Percentiles rank a stretch among this genome's conserved stretches.
Evolutionary conservation across 371 early-diverging fungal genomes (phyloP).

Genomic region (Circinella minor): DNA sequence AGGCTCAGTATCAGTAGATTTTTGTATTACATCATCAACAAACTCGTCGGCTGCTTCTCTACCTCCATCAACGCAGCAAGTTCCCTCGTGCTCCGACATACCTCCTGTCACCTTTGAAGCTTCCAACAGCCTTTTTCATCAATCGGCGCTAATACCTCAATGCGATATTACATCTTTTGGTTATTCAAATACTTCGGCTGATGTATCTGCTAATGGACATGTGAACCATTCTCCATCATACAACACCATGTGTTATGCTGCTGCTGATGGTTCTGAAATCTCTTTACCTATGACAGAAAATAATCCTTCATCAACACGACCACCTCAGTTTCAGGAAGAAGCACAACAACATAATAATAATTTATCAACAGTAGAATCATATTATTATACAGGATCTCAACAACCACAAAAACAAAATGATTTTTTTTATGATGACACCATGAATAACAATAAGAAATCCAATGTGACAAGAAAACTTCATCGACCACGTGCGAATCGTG

Average conservation of each 20-base stretch:
- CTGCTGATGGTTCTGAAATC: background rate
- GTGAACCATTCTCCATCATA: constrained; percentile 1
- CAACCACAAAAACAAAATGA: constrained; percentile 3
- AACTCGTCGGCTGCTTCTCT: background rate
- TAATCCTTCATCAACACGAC: background rate
- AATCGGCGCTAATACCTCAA: constrained; percentile 5
- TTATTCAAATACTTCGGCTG: background rate
- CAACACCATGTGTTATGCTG: constrained; percentile 10
- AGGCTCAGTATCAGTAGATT: constrained; percentile 3
- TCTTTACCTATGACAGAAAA: constrained; percentile 1
- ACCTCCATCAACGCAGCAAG: background rate
- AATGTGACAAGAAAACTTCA: constrained; percentile 5
- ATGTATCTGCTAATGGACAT: constrained; percentile 12
- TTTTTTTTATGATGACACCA: background rate
- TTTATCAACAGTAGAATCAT: background rate
- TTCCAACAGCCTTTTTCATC: constrained; percentile 10
- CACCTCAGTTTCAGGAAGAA: background rate
- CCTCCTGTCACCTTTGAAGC: constrained; percentile 13
- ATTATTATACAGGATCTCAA: constrained; percentile 3
- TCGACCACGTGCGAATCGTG: background rate
- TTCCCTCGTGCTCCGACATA: constrained; percentile 12
- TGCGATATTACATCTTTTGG: constrained; percentile 1
- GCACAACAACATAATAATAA: too few species aligned
- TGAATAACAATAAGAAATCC: background rate
- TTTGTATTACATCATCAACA: background rate